These are phyloP conservation scores for Ophiosphaerella herpotricha DNA, from an alignment of 2,329 filamentous ascomycete species.

Conservation along the genomic window DNA sequence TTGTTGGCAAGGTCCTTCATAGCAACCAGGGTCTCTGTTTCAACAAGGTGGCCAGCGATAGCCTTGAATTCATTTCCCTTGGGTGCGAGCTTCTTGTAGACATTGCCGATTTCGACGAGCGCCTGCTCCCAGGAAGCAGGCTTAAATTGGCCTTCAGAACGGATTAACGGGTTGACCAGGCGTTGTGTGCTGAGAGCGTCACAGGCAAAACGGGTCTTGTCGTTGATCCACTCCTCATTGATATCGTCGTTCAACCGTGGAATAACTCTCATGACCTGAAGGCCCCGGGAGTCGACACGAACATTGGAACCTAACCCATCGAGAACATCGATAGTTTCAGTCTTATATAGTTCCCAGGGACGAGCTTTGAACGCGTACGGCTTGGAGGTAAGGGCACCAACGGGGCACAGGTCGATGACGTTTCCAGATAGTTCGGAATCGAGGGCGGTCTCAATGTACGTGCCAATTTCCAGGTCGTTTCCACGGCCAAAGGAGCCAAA, in stretches of 20 bases:
- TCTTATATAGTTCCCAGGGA: slow-evolving; percentile 96
- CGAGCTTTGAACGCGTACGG: slow-evolving; percentile 96
- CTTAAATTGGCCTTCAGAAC: slow-evolving; percentile 86
- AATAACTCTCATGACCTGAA: slow-evolving; percentile 94
- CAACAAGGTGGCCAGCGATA: slow-evolving; percentile 86
- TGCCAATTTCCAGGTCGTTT: slow-evolving; percentile 97
- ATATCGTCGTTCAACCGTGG: slow-evolving; percentile 95
- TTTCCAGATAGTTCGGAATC: slow-evolving; percentile 96
- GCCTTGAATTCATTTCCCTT: slow-evolving; percentile 96
- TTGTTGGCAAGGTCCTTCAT: slow-evolving; percentile 98
- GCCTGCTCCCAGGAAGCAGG: slow-evolving; percentile 96
- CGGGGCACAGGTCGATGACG: slow-evolving; percentile 96
- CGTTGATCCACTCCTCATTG: slow-evolving; percentile 99
- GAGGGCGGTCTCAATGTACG: slow-evolving; percentile 92
- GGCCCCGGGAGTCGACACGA: slow-evolving; percentile 85
- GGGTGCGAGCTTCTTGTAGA: slow-evolving; percentile 77
- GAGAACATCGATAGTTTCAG: slow-evolving; percentile 92
- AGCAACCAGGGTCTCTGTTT: slow-evolving; percentile 91
- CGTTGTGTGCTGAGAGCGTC: slow-evolving; percentile 96
- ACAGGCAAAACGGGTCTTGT: slow-evolving; percentile 95
- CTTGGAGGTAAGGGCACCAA: slow-evolving; percentile 94
- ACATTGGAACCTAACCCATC: slow-evolving; percentile 94
- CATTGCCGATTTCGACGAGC: slow-evolving; percentile 80
- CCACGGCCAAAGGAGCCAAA: slow-evolving; percentile 92
- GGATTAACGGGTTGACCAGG: slow-evolving; percentile 87